Percentiles rank a stretch among this genome's conserved stretches.
Evolutionary conservation across 345 rosid species (phyloP).

Genomic region (Acer negundo): DNA sequence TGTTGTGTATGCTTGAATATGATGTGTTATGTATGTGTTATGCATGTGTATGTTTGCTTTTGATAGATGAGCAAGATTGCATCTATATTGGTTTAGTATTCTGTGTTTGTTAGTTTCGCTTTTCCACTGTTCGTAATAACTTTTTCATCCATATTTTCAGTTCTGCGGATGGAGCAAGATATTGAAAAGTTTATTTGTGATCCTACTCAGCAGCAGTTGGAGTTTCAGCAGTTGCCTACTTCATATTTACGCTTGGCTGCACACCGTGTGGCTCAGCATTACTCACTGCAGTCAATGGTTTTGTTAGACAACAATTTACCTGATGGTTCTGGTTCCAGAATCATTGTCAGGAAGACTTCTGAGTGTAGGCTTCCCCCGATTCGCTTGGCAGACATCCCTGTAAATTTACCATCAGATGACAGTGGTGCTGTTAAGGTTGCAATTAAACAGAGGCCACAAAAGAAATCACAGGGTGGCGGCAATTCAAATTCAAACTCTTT

Average conservation of each 20-base stretch:
- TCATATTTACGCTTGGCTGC: constrained; percentile 82
- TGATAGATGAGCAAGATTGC: not conserved
- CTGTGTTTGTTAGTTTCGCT: not conserved
- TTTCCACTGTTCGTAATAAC: not conserved
- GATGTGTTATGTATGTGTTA: no score
- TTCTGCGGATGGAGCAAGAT: constrained; percentile 83
- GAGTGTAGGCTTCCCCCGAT: constrained; percentile 56
- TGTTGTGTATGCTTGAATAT: constrained; percentile 1
- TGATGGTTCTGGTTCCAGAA: constrained; percentile 69
- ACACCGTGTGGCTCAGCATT: constrained; percentile 87
- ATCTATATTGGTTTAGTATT: not conserved
- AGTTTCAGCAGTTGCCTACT: constrained; percentile 80
- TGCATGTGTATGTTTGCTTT: not conserved
- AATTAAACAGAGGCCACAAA: constrained; percentile 77
- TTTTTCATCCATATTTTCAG: constrained; percentile 33
- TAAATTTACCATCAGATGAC: constrained; percentile 62
- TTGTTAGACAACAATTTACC: constrained; percentile 61
- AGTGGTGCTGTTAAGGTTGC: constrained; percentile 59
- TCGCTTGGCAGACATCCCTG: constrained; percentile 77
- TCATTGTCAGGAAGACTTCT: constrained; percentile 68
- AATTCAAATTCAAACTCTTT: constrained; percentile 43
- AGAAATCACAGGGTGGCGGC: constrained; percentile 35
- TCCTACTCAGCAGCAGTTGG: constrained; percentile 62
- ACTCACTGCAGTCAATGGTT: constrained; percentile 80
- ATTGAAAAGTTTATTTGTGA: constrained; percentile 68